These are phyloP conservation scores for Pseudogymnoascus sp. DNA, from an alignment of 2,329 filamentous ascomycete genomes.

Conservation along the genomic window DNA sequence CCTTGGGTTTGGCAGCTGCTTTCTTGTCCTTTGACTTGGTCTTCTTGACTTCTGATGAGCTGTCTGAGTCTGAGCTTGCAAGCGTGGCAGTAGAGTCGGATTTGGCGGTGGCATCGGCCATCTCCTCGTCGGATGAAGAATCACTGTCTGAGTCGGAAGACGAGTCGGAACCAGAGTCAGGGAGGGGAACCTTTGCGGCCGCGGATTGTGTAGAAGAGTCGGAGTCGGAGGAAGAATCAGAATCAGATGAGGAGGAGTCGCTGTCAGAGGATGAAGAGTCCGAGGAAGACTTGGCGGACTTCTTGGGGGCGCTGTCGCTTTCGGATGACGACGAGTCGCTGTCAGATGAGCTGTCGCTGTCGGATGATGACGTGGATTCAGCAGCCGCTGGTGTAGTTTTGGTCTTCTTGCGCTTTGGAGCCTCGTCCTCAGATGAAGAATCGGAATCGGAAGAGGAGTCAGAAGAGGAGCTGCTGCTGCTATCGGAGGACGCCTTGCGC, in stretches of 20 bases:
- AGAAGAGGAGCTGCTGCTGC: constrained; percentile 31
- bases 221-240: constrained; percentile 22
- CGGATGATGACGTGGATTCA: constrained; percentile 34
- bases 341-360: constrained; percentile 19
- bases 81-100: constrained; percentile 42
- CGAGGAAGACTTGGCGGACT: constrained; percentile 2
- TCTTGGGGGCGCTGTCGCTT: background rate
- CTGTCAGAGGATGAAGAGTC: constrained; percentile 1
- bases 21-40: constrained; percentile 10
- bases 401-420: constrained; percentile 43
- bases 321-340: background rate
- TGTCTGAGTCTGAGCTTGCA: constrained; percentile 33
- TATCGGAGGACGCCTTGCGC: constrained; percentile 42
- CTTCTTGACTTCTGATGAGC: constrained; percentile 13
- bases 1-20: constrained; percentile 26
- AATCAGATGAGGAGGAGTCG: constrained; percentile 16
- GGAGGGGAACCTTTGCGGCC: constrained; percentile 22
- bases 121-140: constrained; percentile 29
- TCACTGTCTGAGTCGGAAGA: constrained; percentile 37
- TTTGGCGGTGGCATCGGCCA: constrained; percentile 23
- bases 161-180: constrained; percentile 37
- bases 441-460: constrained; percentile 29
- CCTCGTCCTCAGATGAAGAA: constrained; percentile 34
- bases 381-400: constrained; percentile 29
- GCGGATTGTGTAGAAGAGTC: constrained; percentile 15